Evolutionary conservation across 306 rosid species (phyloP).

Genomic region (Echinosophora koreensis): DNA sequence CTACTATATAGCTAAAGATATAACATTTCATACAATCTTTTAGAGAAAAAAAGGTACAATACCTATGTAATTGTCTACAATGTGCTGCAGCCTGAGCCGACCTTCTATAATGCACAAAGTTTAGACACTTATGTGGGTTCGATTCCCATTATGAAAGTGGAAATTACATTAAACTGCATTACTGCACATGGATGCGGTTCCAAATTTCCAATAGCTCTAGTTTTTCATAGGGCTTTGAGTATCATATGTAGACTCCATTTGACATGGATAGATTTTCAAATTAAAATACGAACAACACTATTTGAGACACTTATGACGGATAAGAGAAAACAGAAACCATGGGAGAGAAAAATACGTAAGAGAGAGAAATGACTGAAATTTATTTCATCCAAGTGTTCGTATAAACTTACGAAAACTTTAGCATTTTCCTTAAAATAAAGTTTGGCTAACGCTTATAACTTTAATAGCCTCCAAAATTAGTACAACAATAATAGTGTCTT

Average conservation of each 20-base stretch:
- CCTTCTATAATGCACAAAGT: not conserved
- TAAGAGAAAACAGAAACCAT: too few relatives aligned
- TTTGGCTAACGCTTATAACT: not conserved
- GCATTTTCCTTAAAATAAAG: too few relatives aligned
- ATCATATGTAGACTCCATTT: not conserved
- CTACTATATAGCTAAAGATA: conserved; percentile 2
- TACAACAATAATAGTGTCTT: conserved; percentile 9
- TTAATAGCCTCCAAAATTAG: not conserved
- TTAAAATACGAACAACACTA: too few relatives aligned
- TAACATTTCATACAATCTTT: not conserved
- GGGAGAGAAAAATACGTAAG: too few relatives aligned
- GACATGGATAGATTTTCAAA: too few relatives aligned
- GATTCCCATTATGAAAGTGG: not conserved
- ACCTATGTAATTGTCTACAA: not conserved
- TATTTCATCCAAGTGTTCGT: too few relatives aligned
- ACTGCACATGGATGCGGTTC: not conserved
- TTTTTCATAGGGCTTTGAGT: not conserved
- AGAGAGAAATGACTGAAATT: too few relatives aligned
- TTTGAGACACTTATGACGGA: too few relatives aligned
- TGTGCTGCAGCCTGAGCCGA: not conserved
- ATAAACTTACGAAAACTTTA: too few relatives aligned
- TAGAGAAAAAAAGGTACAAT: not conserved
- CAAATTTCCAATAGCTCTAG: not conserved
- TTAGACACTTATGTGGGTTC: conserved; percentile 12
- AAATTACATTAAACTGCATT: not conserved